A percentile compares a stretch with the other conserved stretches of the same genome.
Evolutionary conservation across 495 filamentous ascomycete genomes (phyloP).

Genomic region (Aspergillus homomorphus): DNA sequence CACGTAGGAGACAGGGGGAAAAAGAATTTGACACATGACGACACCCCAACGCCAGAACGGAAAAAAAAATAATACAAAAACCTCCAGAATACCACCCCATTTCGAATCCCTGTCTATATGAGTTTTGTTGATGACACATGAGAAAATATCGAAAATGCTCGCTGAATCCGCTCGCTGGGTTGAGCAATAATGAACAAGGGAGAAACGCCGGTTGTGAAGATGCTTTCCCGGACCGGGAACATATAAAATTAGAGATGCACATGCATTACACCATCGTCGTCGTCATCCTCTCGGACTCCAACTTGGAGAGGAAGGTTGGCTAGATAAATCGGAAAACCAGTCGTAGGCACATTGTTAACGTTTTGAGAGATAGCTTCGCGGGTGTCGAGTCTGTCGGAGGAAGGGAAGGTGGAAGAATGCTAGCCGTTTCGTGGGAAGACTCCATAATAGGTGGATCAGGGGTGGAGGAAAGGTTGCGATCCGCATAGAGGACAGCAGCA

Average conservation of each 20-base stretch:
- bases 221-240: constrained; percentile 21
- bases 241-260: constrained; percentile 25
- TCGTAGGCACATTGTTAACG: constrained; percentile 5
- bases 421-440: background rate
- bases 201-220: constrained; percentile 30
- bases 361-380: background rate
- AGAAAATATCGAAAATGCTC: constrained; percentile 18
- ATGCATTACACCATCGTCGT: constrained; percentile 21
- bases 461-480: background rate
- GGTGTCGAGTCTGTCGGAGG: background rate
- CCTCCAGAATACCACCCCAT: constrained; percentile 14
- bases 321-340: constrained; percentile 11
- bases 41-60: constrained; percentile 15
- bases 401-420: background rate
- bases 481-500: background rate
- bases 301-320: constrained; percentile 8
- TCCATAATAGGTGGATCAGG: background rate
- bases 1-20: constrained; percentile 4
- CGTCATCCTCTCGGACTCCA: constrained; percentile 17
- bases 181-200: constrained; percentile 14
- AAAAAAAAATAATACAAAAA: constrained; percentile 11
- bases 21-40: background rate
- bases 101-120: constrained; percentile 21
- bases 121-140: constrained; percentile 16
- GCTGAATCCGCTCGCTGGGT: constrained; percentile 23